These are phyloP conservation scores for Fusarium staphyleae DNA, from an alignment of 2,329 filamentous ascomycete genomes.

Conservation along the genomic window DNA sequence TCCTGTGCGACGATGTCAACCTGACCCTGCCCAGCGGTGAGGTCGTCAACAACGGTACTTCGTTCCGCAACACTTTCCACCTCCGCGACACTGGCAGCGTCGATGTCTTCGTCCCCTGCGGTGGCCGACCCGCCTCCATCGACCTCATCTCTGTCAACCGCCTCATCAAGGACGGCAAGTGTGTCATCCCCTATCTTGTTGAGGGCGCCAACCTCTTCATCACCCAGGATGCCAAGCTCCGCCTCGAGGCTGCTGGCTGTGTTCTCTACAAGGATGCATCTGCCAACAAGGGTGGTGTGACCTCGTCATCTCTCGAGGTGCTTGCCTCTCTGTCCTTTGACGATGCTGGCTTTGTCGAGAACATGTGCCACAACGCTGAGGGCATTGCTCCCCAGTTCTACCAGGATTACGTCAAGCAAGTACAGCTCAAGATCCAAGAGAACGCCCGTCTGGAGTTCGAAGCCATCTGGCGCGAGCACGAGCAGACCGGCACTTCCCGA, in stretches of 20 bases:
- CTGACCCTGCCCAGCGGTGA: constrained; percentile 88
- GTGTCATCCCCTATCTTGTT: constrained; percentile 89
- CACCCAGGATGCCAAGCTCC: constrained; percentile 95
- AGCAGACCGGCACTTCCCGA: constrained; percentile 78
- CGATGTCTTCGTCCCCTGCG: constrained; percentile 93
- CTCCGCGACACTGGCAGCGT: constrained; percentile 78
- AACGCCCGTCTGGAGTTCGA: constrained; percentile 96
- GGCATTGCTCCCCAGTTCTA: constrained; percentile 90
- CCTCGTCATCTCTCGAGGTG: constrained; percentile 94
- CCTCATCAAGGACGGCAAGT: constrained; percentile 90
- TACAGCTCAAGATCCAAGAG: constrained; percentile 88
- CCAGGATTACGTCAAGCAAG: constrained; percentile 87
- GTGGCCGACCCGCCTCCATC: constrained; percentile 95
- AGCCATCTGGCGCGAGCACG: constrained; percentile 95
- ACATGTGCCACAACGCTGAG: constrained; percentile 85
- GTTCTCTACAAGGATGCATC: constrained; percentile 97
- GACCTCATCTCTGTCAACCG: constrained; percentile 87
- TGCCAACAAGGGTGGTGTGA: constrained; percentile 98
- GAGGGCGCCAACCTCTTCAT: constrained; percentile 99
- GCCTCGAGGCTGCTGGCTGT: constrained; percentile 92
- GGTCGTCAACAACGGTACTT: constrained; percentile 85
- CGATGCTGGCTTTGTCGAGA: constrained; percentile 82
- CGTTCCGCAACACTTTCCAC: constrained; percentile 98
- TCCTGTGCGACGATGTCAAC: constrained; percentile 90
- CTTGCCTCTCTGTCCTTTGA: constrained; percentile 94